These are phyloP conservation scores for Carex pumila DNA, from an alignment of 176 grass and related monocot genomes.

Conservation along the genomic window DNA sequence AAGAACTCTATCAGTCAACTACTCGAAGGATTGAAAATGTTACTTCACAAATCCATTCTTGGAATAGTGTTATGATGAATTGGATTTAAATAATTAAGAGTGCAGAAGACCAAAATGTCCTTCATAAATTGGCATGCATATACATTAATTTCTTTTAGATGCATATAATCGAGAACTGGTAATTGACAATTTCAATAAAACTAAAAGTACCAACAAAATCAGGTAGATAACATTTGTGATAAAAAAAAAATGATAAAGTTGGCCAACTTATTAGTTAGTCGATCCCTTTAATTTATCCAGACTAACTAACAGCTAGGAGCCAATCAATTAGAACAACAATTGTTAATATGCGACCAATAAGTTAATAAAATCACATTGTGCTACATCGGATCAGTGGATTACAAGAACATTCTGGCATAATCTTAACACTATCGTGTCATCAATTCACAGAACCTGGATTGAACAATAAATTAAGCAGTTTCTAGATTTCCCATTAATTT, in stretches of 20 bases:
- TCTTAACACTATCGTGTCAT: background rate
- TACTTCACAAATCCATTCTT: background rate
- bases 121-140: background rate
- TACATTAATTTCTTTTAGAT: background rate
- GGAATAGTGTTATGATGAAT: background rate
- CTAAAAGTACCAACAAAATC: background rate
- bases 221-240: background rate
- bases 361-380: background rate
- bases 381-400: background rate
- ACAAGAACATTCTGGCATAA: background rate
- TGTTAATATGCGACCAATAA: background rate
- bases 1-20: background rate
- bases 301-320: background rate
- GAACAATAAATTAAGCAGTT: background rate
- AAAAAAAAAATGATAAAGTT: too few relatives aligned
- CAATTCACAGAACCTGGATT: background rate
- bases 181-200: background rate
- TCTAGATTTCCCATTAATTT: background rate
- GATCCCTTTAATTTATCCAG: background rate
- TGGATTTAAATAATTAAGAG: background rate
- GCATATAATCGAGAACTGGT: background rate
- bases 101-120: background rate
- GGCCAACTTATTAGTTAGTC: too few relatives aligned
- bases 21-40: background rate
- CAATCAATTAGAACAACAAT: conserved; percentile 6